Percentiles rank a stretch among this genome's conserved stretches.
phyloP scores from a whole-genome alignment of 768 basidiomycete species.

The Candolleomyces eurysporus region DNA sequence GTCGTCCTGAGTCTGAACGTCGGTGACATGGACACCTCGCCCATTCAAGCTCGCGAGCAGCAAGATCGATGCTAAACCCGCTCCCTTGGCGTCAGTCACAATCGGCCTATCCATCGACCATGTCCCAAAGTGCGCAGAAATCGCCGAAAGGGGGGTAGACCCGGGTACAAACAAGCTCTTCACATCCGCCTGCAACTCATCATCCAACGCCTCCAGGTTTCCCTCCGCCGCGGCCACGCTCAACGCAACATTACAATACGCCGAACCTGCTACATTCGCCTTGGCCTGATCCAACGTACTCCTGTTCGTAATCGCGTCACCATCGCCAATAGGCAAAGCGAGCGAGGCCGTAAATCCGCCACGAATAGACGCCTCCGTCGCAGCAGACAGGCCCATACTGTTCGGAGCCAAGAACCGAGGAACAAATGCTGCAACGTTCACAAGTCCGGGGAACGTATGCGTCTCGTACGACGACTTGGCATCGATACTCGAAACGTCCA shows the following conservation, averaged over 20 bases:
- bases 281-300: slow-evolving; percentile 68
- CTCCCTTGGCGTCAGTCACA: slow-evolving; percentile 88
- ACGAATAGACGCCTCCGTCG: slow-evolving; percentile 79
- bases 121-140: slow-evolving; percentile 83
- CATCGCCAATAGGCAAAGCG: slow-evolving; percentile 69
- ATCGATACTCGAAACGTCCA: slow-evolving; percentile 89
- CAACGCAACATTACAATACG: slow-evolving; percentile 88
- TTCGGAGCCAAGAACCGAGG: slow-evolving; percentile 59
- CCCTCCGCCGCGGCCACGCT: slow-evolving; percentile 70
- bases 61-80: slow-evolving; percentile 89
- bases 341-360: slow-evolving; percentile 89
- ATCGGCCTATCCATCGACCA: slow-evolving; percentile 95
- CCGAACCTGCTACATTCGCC: slow-evolving; percentile 55
- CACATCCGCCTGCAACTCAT: slow-evolving; percentile 75
- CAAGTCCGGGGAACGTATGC: slow-evolving; percentile 85
- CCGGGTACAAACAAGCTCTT: slow-evolving; percentile 86
- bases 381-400: slow-evolving; percentile 60
- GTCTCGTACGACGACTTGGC: slow-evolving; percentile 93
- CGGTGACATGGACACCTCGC: slow-evolving; percentile 86
- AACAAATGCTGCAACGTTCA: slow-evolving; percentile 87
- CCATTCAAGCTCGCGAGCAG: slow-evolving; percentile 91
- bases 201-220: slow-evolving; percentile 64
- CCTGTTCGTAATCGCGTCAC: slow-evolving; percentile 63
- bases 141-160: slow-evolving; percentile 61
- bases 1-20: slow-evolving; percentile 85